Evolutionary conservation across 2,329 filamentous ascomycete species (phyloP), one percentile per base, ranked within the genome.

Genomic region (Lasiodiplodia sp.): DNA sequence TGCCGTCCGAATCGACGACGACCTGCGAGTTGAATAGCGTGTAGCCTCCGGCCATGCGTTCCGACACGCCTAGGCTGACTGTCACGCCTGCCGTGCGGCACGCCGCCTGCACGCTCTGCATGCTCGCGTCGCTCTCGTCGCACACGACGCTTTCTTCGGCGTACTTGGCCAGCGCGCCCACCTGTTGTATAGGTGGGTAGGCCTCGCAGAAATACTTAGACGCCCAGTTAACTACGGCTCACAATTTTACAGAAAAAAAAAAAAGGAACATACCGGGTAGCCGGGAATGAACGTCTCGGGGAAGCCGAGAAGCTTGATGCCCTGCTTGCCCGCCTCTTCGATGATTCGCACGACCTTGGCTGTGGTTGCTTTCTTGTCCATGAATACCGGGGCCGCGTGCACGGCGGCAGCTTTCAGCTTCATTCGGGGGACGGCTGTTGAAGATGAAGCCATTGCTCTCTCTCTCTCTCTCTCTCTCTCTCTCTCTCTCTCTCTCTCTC

Each of bases 171-270:
- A 79, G 70, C 2, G 77, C 77, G 25, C 67, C 69, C 28, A 76
- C 76, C 69, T 79, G 77, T 57, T 77, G 75, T 2, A 79, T 71
- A 7, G 78, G 77, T 23, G 77, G 74, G 68, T 79, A 79, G 70
- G 77, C 79, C 67, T 79, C 75, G 67, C 75, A 74, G 71, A 73
- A 80, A 67, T 79, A 79, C 76, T 78, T n/a, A n/a, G n/a, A n/a
- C n/a, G n/a, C n/a, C 7, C 16, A 18, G 40, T 44, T 14, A 44
- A 44, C 18, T 16, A 44, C 31, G 2, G 7, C 7, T 34, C 8
- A 0, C 31, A 34, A 3, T 10, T 31, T 31, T 8, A 18, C 16
- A 8, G 18, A 18, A 18, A n/a, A 6, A 16, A 8, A 18, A 44
- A 6, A 16, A 8, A 7, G n/a, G 5, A 5, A 38, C 74, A 31